These are phyloP conservation scores for Fusarium coffeatum DNA, from an alignment of 2,329 filamentous ascomycete genomes.

Conservation along the genomic window DNA sequence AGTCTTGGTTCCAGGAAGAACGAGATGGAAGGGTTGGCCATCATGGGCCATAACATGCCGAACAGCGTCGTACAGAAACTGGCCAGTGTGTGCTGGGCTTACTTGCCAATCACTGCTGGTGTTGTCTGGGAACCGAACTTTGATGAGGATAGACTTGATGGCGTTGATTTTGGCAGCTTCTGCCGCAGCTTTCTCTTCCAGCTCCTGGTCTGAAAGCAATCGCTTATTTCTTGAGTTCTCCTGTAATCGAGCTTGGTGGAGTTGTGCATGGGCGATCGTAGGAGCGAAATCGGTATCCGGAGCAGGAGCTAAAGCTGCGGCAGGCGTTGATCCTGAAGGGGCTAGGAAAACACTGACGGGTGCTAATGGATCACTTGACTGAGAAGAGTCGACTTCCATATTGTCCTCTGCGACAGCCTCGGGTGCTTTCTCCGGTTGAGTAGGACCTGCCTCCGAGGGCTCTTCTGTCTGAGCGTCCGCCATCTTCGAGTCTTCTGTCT, in stretches of 20 bases:
- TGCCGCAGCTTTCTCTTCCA: conserved; percentile 75
- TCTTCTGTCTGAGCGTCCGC: conserved; percentile 29
- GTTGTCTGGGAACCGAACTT: conserved; percentile 89
- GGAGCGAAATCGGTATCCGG: conserved; percentile 82
- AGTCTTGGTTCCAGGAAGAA: conserved; percentile 68
- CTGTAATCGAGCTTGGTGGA: conserved; percentile 76
- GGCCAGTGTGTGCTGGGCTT: conserved; percentile 73
- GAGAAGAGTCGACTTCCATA: conserved; percentile 41
- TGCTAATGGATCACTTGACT: conserved; percentile 52
- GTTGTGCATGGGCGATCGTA: conserved; percentile 79
- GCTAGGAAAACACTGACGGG: conserved; percentile 81
- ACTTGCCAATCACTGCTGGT: conserved; percentile 80
- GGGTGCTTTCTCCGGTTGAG: conserved; percentile 13
- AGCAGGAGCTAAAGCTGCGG: conserved; percentile 74
- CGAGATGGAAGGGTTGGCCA: conserved; percentile 77
- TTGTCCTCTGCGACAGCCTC: conserved; percentile 6
- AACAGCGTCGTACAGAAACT: conserved; percentile 80
- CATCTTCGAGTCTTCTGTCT: conserved; percentile 41
- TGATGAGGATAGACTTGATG: conserved; percentile 77
- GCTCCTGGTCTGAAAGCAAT: conserved; percentile 83
- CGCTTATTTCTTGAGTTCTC: conserved; percentile 76
- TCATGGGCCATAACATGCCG: conserved; percentile 74
- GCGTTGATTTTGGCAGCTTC: conserved; percentile 73
- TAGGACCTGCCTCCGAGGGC: not conserved
- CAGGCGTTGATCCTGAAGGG: conserved; percentile 78